Conservation (phyloP, 139 green algal species). For the Penium margaritaceum region DNA sequence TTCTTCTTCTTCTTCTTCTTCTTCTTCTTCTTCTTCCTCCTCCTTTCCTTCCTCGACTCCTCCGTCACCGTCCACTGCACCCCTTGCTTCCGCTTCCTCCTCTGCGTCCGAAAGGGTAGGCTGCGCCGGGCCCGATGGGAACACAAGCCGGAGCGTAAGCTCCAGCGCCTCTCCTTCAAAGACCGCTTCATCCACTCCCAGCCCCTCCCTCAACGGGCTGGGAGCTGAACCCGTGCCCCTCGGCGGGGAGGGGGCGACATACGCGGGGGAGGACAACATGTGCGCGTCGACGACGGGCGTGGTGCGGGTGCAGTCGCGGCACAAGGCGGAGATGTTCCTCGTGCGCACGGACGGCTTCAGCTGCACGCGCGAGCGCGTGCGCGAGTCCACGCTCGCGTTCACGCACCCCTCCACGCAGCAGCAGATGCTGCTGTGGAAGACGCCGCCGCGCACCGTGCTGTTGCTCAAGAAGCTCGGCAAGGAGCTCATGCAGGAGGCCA, state of each 20-base stretch:
- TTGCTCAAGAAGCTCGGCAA: conserved; percentile 91
- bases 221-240: no score
- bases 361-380: conserved; percentile 81
- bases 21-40: no score
- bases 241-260: conserved; percentile 22
- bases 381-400: conserved; percentile 69
- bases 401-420: conserved; percentile 86
- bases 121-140: no score
- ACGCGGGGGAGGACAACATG: conserved; percentile 32
- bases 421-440: conserved; percentile 89
- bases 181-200: no score
- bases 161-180: no score
- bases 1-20: no score
- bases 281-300: conserved; percentile 33
- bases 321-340: conserved; percentile 64
- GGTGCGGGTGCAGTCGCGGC: conserved; percentile 36
- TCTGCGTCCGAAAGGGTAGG: no score
- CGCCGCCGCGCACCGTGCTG: conserved; percentile 75
- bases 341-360: conserved; percentile 82
- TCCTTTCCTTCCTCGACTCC: no score
- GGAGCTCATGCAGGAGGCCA: conserved; percentile 64
- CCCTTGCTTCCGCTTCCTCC: no score
- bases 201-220: no score
- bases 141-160: no score
- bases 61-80: no score